A percentile compares a stretch with the other conserved stretches of the same genome.
These are phyloP conservation scores for Ophiostoma himal-ulmi DNA, from an alignment of 2,329 filamentous ascomycete species.

Conservation along the genomic window DNA sequence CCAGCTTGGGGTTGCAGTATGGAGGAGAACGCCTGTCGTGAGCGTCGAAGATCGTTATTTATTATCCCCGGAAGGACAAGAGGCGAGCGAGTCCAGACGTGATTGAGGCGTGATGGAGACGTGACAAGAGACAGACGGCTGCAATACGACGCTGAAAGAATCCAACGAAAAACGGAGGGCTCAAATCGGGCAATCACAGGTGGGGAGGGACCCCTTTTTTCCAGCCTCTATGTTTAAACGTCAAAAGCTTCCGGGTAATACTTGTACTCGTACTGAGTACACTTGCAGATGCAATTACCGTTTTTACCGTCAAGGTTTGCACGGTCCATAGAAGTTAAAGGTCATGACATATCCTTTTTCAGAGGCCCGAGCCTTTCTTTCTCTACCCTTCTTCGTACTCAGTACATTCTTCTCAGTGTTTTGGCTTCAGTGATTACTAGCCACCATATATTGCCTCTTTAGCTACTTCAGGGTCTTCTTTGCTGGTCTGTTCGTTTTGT, in stretches of 20 bases:
- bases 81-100: background rate
- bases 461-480: background rate
- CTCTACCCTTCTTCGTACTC: background rate
- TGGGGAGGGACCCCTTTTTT: background rate
- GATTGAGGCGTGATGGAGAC: background rate
- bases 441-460: background rate
- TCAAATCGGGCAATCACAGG: background rate
- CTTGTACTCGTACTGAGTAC: background rate
- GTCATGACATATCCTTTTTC: background rate
- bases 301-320: background rate
- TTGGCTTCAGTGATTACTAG: background rate
- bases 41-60: conserved; percentile 9
- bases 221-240: background rate
- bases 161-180: conserved; percentile 4
- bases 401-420: background rate
- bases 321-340: background rate
- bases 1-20: background rate
- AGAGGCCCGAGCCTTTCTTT: conserved; percentile 6
- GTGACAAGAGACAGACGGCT: background rate
- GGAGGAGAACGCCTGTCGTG: background rate
- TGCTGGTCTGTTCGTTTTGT: background rate
- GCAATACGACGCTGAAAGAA: conserved; percentile 2
- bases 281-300: background rate
- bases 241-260: background rate
- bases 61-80: conserved; percentile 2